Evolutionary conservation across 78 protist species (phyloP), one percentile per base, ranked within the genome.

Genomic region (Corallochytrium limacisporum): DNA sequence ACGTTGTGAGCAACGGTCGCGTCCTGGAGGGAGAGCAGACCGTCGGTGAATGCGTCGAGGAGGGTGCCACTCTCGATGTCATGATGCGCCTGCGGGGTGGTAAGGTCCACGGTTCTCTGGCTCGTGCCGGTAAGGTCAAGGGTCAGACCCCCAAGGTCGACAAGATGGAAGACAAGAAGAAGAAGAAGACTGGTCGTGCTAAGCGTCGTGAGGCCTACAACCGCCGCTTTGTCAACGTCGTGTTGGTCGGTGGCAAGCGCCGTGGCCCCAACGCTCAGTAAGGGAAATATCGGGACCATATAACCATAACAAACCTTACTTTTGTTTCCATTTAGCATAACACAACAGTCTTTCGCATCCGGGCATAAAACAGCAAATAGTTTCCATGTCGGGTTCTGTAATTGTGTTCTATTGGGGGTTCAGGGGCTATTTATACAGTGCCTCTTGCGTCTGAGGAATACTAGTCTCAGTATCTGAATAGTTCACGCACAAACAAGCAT

Each of bases 121-220:
- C 94, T 0, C 91, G 91, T 57, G 91, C 94, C 66, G 94, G 94
- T 61, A 89, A 89, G 84, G 94, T 89, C 59, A 39, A 74, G 28
- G 78, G 71, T n/a, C 89, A 82, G 75, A 87, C 92, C 5, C 92
- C 92, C 51, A 87, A 87, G 81, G 85, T 84, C 20, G 84, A 61
- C n/a, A 62, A 69, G 69, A 33, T 46, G 50, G 83, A 63, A 54
- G 69, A 81, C 69, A 68, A 75, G 70, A 44, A 51, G 63, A 65
- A 65, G 75, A 0, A 3, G 51, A 24, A 29, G 38, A 74, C 79
- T 1, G 79, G 95, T 49, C 88, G 95, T 32, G 84, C 90, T 44
- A 65, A 77, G 78, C 61, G 81, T 42, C 72, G 95, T 42, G 2
- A 57, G 43, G 81, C 56, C 59, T 89, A 84, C 90, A 89, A 80